Evolutionary conservation across 2,329 filamentous ascomycete species (phyloP).

Genomic region (Aspergillus aculeatus): DNA sequence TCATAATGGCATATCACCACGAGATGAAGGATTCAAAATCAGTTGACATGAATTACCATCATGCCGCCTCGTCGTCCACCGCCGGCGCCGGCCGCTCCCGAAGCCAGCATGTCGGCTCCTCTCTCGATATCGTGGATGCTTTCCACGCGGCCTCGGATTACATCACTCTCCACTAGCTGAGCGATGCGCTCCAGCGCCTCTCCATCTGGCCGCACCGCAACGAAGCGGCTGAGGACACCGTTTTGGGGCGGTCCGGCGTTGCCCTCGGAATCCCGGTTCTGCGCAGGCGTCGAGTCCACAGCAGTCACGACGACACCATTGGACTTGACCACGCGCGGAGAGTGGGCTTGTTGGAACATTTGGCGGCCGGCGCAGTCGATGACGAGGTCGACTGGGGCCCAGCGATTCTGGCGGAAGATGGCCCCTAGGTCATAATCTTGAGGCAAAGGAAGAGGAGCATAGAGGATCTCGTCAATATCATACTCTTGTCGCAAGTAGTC

Average conservation of each 20-base stretch:
- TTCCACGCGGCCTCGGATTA: slow-evolving; percentile 34
- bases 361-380: slow-evolving; percentile 40
- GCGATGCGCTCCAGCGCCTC: slow-evolving; percentile 34
- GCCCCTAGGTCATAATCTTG: slow-evolving; percentile 31
- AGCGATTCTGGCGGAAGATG: slow-evolving; percentile 32
- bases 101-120: slow-evolving; percentile 35
- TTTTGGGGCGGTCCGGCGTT: slow-evolving; percentile 17
- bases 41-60: slow-evolving; percentile 35
- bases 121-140: slow-evolving; percentile 35
- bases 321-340: slow-evolving; percentile 33
- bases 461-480: slow-evolving; percentile 37
- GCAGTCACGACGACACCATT: slow-evolving; percentile 36
- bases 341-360: slow-evolving; percentile 36
- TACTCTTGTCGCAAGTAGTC: slow-evolving; percentile 27
- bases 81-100: slow-evolving; percentile 29
- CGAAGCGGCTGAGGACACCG: slow-evolving; percentile 33
- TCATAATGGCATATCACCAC: no score
- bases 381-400: slow-evolving; percentile 41
- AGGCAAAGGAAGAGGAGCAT: slow-evolving; percentile 25
- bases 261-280: slow-evolving; percentile 12
- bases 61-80: slow-evolving; percentile 30
- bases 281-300: slow-evolving; percentile 30
- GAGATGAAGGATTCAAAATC: not conserved
- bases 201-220: slow-evolving; percentile 39
- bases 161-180: slow-evolving; percentile 36